Evolutionary conservation across 2,329 filamentous ascomycete genomes (phyloP).

Genomic region (Colletotrichum sojae): DNA sequence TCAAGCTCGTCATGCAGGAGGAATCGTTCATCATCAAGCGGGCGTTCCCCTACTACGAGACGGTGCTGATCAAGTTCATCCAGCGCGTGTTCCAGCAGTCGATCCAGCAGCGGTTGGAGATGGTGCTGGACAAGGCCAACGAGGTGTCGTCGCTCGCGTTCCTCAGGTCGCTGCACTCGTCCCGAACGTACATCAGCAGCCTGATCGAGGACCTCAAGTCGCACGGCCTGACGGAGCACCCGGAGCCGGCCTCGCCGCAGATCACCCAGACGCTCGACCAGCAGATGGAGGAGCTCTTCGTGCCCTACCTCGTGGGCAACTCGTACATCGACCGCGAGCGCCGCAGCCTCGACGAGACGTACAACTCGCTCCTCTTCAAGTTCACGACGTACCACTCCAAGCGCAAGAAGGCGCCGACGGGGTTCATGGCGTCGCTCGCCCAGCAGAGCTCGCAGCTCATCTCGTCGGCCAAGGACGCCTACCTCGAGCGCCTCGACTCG

Average conservation of each 20-base stretch:
- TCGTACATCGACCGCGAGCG: conserved; percentile 80
- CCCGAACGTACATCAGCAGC: conserved; percentile 87
- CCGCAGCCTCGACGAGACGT: conserved; percentile 82
- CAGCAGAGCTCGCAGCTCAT: conserved; percentile 92
- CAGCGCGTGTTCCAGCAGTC: conserved; percentile 98
- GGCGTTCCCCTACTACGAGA: conserved; percentile 96
- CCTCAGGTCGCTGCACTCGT: conserved; percentile 89
- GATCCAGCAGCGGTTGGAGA: conserved; percentile 94
- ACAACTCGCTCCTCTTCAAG: conserved; percentile 94
- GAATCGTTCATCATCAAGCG: conserved; percentile 97
- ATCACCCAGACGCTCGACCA: conserved; percentile 83
- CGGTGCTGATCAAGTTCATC: conserved; percentile 91
- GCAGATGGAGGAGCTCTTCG: conserved; percentile 83
- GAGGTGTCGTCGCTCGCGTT: conserved; percentile 94
- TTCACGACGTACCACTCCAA: conserved; percentile 95
- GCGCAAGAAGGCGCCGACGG: conserved; percentile 88
- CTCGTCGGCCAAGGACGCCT: conserved; percentile 89
- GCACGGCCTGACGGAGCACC: conserved; percentile 95
- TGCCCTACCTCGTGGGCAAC: conserved; percentile 78
- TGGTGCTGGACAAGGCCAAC: conserved; percentile 95
- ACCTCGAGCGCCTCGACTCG: conserved; percentile 89
- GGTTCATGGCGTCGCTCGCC: conserved; percentile 92
- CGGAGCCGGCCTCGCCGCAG: conserved; percentile 89
- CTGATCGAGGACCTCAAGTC: conserved; percentile 94
- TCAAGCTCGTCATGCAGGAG: conserved; percentile 95